Evolutionary conservation across 169 alveolate genomes (phyloP), one percentile per base, ranked within the genome.

Genomic region (Babesia ovata): DNA sequence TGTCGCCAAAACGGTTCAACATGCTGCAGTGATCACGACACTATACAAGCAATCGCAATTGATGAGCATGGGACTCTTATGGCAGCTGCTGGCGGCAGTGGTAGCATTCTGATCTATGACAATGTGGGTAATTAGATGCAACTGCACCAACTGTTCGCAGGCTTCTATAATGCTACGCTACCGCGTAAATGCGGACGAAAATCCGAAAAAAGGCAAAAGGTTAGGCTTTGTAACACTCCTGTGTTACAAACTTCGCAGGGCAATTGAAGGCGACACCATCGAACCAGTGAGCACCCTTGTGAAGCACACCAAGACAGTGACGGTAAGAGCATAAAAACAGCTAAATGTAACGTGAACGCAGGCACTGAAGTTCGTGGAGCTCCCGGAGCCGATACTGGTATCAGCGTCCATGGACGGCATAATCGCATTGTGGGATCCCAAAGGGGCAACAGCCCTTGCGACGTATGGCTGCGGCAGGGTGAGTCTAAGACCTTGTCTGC

Each of bases 381-480:
- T 45, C 13, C 17, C 52, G 22, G 75, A 49, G 26, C 36, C 29
- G 6, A 19, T 52, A 0, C 45, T 81, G 21, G 22, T 70, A 28
- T 81, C 88, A 0, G 67, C 79, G 53, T 70, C 88, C 54, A 48
- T 72, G n/a, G 88, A 81, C 54, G 76, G 88, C 28, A 21, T 22
- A 0, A 50, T 81, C 56, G 60, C 67, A n/a, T 6, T 67, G 26
- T 81, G 88, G 88, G 84, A 72, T 44, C 52, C 73, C 29, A 60
- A 22, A 10, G 44, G 46, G 39, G 70, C 21, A 52, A 44, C 70
- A 17, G 36, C 45, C 13, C 60, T 72, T 10, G 17, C 75, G 3
- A 53, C 52, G 17, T 63, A 66, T 70, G 45, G 49, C 49, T 69
- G 83, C 36, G 75, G 85, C 13, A 81, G 66, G 83, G 88, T 81